Evolutionary conservation across 306 rosid species (phyloP).

Genomic region (Prunus davidiana): DNA sequence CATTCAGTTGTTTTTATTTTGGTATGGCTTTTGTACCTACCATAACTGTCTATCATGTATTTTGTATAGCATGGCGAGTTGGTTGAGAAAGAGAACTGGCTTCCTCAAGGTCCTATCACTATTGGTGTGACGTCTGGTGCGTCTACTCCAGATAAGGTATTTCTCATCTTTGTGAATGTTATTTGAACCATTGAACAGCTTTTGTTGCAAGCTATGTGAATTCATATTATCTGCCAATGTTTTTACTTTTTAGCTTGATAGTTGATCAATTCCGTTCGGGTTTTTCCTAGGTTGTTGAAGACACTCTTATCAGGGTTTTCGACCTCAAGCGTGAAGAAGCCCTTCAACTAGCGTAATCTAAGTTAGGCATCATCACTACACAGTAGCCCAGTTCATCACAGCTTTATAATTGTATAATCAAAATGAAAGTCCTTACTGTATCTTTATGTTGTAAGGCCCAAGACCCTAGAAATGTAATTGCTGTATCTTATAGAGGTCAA

Average conservation of each 20-base stretch:
- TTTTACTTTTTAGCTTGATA: not conserved
- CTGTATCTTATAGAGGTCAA: not conserved
- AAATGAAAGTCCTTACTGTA: constrained; percentile 1
- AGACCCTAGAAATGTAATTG: constrained; percentile 12
- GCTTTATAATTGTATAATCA: constrained; percentile 11
- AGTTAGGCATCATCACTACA: constrained; percentile 9
- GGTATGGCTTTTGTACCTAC: not conserved
- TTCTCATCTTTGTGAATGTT: not conserved
- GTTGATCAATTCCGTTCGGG: not conserved
- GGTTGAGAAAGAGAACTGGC: constrained; percentile 85
- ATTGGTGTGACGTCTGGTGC: constrained; percentile 97
- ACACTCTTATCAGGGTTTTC: constrained; percentile 70
- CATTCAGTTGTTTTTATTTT: not conserved
- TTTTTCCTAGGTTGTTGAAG: constrained; percentile 75
- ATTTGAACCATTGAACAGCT: not conserved
- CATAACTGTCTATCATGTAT: not conserved
- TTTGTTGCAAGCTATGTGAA: not conserved
- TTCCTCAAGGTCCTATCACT: constrained; percentile 80
- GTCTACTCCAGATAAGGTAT: constrained; percentile 98
- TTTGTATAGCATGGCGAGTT: constrained; percentile 80
- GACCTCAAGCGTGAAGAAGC: constrained; percentile 80
- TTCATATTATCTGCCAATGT: not conserved
- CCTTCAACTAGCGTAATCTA: constrained; percentile 49
- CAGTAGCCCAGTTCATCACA: constrained; percentile 13
- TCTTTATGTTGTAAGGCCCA: constrained; percentile 7